Evolutionary conservation across 75 land plant genomes (phyloP).

Genomic region (Pseudotsuga menziesii): DNA sequence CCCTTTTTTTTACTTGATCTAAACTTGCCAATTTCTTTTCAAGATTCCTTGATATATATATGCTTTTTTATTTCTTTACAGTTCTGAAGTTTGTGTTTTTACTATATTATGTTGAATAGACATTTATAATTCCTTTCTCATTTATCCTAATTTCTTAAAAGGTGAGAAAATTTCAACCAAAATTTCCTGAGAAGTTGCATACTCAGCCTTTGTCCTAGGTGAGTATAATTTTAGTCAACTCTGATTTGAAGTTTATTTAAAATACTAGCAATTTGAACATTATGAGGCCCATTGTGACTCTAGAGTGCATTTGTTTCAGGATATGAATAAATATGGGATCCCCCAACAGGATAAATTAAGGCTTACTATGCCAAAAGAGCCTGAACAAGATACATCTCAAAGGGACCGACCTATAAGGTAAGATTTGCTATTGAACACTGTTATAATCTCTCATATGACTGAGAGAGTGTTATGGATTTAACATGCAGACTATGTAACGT

Average conservation of each 20-base stretch:
- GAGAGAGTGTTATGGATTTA: too few relatives aligned
- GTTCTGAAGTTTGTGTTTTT: too few relatives aligned
- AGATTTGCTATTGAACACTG: neutral
- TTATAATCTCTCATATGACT: neutral
- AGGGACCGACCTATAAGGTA: conserved; percentile 69
- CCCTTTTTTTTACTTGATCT: neutral
- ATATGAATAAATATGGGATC: neutral
- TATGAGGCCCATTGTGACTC: neutral
- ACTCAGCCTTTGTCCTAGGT: too few relatives aligned
- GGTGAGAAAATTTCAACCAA: too few relatives aligned
- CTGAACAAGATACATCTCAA: conserved; percentile 60
- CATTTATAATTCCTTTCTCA: too few relatives aligned
- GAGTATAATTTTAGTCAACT: too few relatives aligned
- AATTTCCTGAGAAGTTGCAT: neutral
- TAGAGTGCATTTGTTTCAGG: conserved; percentile 10
- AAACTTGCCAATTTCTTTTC: neutral
- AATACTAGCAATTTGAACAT: neutral
- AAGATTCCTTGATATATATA: neutral
- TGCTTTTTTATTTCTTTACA: too few relatives aligned
- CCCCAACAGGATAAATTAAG: conserved; percentile 18
- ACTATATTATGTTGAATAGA: too few relatives aligned
- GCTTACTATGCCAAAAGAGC: conserved; percentile 83
- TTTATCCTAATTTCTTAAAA: too few relatives aligned
- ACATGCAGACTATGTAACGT: neutral
- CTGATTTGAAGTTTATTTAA: too few relatives aligned